Evolutionary conservation across 495 filamentous ascomycete species (phyloP), one percentile per base, ranked within the genome.

Genomic region (Pseudomonodictys pantanalensis): DNA sequence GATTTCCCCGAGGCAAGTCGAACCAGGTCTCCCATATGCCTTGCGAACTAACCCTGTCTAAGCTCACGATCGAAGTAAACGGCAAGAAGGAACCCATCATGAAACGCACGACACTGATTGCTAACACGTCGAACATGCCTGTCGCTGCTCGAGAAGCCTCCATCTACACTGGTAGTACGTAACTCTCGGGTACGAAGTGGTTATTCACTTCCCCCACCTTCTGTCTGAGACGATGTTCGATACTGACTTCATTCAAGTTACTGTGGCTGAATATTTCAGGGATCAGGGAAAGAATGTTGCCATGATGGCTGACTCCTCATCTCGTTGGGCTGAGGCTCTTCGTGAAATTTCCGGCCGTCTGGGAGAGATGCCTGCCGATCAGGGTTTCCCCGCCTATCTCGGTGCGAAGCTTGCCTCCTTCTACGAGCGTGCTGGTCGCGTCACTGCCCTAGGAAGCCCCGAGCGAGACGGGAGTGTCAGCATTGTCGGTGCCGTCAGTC

Each of bases 81-180:
- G 93, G 93, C 66, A 90, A 92, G 69, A 86, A 90, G 78, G 95
- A 97, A 72, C 90, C 93, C 56, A 97, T 99, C 81, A 99, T 99
- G 93, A 99, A 97, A 83, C 95, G 93, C 68, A 97, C 93, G 50
- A 92, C 90, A 39, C 81, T 99, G 51, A 97, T 99, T 72, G 93
- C 93, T 69, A 99, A 99, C 74, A 99, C 93, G 25, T 99, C 93
- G 57, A 99, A 99, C 79, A 99, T 99, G 93, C 93, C 93, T 62
- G 93, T 99, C 69, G 93, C 93, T 56, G 93, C 93, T 49, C 91
- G 93, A 77, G 93, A 99, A 74, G 93, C 93, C 58, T 99, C 93
- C 43, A 99, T 99, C 71, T 99, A 97, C 77, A 99, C 93, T 30
- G 93, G 95, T 72, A 97, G n/a, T n/a, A n/a, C n/a, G n/a, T n/a